Percentiles rank a stretch among this genome's conserved stretches.
Conservation (phyloP, 495 filamentous ascomycete species). For the Antarctomyces pellizariae region DNA sequence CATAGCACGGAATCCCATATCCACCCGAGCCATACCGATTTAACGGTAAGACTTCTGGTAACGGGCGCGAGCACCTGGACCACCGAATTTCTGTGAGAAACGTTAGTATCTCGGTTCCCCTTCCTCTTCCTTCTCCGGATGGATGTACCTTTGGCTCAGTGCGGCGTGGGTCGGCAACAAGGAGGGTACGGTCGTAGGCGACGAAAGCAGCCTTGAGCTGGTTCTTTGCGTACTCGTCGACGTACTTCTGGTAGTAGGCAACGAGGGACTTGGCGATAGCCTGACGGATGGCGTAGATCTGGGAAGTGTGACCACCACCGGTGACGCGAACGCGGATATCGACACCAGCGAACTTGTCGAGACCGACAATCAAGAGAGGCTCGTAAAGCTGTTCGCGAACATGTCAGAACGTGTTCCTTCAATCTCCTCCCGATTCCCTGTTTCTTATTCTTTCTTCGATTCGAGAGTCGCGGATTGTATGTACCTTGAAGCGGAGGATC, state of each 20-base stretch:
- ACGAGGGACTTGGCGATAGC: constrained; percentile 95
- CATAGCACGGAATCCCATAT: constrained; percentile 11
- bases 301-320: constrained; percentile 94
- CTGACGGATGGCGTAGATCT: constrained; percentile 97
- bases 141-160: constrained; percentile 71
- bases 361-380: constrained; percentile 83
- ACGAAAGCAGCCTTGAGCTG: constrained; percentile 83
- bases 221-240: constrained; percentile 99
- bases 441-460: constrained; percentile 2
- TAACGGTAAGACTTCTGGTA: constrained; percentile 80
- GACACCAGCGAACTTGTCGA: constrained; percentile 88
- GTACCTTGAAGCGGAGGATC: constrained; percentile 89
- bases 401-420: constrained; percentile 2
- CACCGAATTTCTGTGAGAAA: constrained; percentile 18
- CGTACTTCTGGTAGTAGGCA: constrained; percentile 99
- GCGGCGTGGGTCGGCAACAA: constrained; percentile 92
- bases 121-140: too few species aligned
- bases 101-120: constrained; percentile 14
- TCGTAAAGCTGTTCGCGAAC: constrained; percentile 54
- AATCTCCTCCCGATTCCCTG: constrained; percentile 2
- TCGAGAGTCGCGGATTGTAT: neutral
- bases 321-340: constrained; percentile 94
- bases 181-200: constrained; percentile 85
- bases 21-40: constrained; percentile 10
- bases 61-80: constrained; percentile 80